Evolutionary conservation across 768 basidiomycete species (phyloP).

Genomic region (Amanita molliuscula): DNA sequence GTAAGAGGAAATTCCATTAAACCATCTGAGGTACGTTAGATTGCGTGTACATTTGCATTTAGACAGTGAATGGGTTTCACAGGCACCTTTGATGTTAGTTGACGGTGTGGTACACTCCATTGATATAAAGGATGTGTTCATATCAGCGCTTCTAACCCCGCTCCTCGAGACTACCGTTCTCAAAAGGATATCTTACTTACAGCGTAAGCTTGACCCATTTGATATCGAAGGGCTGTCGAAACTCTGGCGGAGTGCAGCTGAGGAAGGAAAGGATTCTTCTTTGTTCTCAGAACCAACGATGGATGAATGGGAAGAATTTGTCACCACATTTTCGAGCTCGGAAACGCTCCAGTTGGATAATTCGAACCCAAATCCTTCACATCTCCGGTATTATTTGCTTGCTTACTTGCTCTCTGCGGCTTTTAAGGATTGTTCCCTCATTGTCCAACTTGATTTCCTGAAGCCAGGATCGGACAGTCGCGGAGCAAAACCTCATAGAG

Average conservation of each 20-base stretch:
- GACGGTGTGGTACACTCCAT: constrained; percentile 10
- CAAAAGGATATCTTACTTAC: constrained; percentile 43
- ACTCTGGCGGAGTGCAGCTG: constrained; percentile 21
- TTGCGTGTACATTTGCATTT: not conserved
- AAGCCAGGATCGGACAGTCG: constrained; percentile 4
- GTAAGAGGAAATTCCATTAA: constrained; percentile 47
- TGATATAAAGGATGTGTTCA: constrained; percentile 35
- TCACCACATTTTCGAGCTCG: constrained; percentile 38
- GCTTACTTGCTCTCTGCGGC: constrained; percentile 84
- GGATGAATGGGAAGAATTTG: constrained; percentile 56
- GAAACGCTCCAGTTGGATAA: constrained; percentile 23
- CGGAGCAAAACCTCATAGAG: constrained; percentile 16
- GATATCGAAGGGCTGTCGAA: constrained; percentile 76
- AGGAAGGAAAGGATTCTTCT: not conserved
- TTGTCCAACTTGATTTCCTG: constrained; percentile 25
- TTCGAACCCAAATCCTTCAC: constrained; percentile 23
- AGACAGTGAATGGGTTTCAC: not conserved
- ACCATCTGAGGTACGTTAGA: constrained; percentile 43
- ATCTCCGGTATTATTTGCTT: constrained; percentile 53
- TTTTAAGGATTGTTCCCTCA: constrained; percentile 90
- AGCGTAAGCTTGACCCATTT: constrained; percentile 68
- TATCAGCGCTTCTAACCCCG: constrained; percentile 34
- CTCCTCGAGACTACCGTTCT: constrained; percentile 46
- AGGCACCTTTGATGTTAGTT: constrained; percentile 21
- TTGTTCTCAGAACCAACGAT: constrained; percentile 39